Base-by-base conservation (phyloP, 2,329 filamentous ascomycete species). In the Aspergillus sp. region DNA sequence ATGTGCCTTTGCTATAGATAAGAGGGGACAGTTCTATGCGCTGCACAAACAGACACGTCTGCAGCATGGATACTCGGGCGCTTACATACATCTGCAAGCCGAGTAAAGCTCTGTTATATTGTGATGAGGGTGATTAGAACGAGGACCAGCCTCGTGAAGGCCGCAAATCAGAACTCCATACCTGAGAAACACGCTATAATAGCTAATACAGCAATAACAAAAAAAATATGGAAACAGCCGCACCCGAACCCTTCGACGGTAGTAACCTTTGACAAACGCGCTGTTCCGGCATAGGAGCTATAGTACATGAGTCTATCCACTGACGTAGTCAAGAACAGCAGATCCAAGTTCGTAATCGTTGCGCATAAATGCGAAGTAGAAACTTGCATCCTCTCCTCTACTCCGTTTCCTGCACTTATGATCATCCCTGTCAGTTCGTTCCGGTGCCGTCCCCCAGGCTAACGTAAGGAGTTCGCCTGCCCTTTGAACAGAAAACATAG, bases 291-390 rank as follows among this genome's bases (percentile, higher is more conserved):
- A 53, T 39, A 46, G 38, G 39, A 49, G 42, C 48, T 57, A 59
- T 41, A 50, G 49, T 60, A 60, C 57, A 58, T 47, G 50, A 37
- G 39, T 41, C 48, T 39, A 43, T 45, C 49, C 46, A 47, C 46
- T 49, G 43, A 50, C 48, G 38, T 49, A 41, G 45, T 49, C 23
- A 48, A 50, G 44, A 51, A 57, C 37, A 50, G 52, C 49, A 53
- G 38, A 52, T 53, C 48, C 25, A 5, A 53, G 50, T 49, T 59
- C 51, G 41, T 60, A 52, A 58, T 56, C 57, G 55, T 58, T 43
- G 49, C 49, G 49, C 52, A 46, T 49, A 44, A 52, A 49, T 50
- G 45, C 51, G 48, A 45, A 39, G 9, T 30, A 30, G 35, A 49
- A 47, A 44, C 46, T 32, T 42, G 33, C 32, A 48, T 43, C 37